A percentile compares a stretch with the other conserved stretches of the same genome.
Conservation (phyloP, 345 rosid genomes). For the Lepidium africanum region DNA sequence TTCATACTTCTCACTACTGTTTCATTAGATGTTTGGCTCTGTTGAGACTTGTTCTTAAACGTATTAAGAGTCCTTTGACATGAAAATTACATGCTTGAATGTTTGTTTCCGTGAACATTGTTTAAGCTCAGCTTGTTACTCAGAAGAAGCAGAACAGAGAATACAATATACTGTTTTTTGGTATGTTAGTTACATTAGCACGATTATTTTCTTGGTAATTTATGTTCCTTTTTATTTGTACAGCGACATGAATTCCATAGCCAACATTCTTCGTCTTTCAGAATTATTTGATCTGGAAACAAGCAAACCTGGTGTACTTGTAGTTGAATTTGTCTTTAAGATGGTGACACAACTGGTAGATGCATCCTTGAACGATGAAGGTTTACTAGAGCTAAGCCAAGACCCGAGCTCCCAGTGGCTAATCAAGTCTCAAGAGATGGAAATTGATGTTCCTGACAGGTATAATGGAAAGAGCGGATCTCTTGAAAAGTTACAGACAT, state of each 20-base stretch:
- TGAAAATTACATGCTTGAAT: not conserved
- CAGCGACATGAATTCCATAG: slow-evolving; percentile 79
- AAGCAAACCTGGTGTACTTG: slow-evolving; percentile 54
- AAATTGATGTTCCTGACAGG: slow-evolving; percentile 45
- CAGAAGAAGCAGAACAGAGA: not conserved
- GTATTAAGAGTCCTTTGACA: not conserved
- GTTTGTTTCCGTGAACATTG: not conserved
- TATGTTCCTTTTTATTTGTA: slow-evolving; percentile 1
- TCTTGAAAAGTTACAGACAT: slow-evolving; percentile 47
- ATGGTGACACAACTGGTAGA: slow-evolving; percentile 72
- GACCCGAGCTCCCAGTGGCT: slow-evolving; percentile 62
- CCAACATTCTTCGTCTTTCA: slow-evolving; percentile 62
- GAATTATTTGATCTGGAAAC: slow-evolving; percentile 49
- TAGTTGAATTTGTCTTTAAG: slow-evolving; percentile 62
- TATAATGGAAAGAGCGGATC: slow-evolving; percentile 46
- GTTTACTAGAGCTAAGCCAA: slow-evolving; percentile 55
- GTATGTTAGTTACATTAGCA: not conserved
- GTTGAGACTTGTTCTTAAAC: not conserved
- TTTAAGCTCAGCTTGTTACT: not conserved
- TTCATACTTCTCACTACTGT: slow-evolving; percentile 5
- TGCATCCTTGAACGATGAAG: slow-evolving; percentile 85
- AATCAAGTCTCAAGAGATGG: slow-evolving; percentile 51
- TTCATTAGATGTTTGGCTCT: slow-evolving; percentile 5
- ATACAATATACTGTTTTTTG: not conserved
- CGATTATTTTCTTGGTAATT: not conserved